Percentiles rank a stretch among this genome's conserved stretches.
Conservation (phyloP, 345 rosid genomes). For the Cardamine occulta region DNA sequence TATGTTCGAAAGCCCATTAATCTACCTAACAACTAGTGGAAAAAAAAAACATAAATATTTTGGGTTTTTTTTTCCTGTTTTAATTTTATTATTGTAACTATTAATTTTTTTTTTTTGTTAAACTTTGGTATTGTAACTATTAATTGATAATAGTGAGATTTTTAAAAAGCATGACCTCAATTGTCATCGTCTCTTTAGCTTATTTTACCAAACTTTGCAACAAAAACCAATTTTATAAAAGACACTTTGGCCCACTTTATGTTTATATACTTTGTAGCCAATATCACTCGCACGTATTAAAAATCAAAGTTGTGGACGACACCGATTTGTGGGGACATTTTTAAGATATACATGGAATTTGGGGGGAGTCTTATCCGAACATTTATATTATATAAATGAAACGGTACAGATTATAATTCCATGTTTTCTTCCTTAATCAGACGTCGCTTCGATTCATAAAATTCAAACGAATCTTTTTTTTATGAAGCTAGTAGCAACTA, state of each 20-base stretch:
- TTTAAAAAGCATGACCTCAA: slow-evolving; percentile 19
- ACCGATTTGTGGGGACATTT: slow-evolving; percentile 29
- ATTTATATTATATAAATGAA: neutral
- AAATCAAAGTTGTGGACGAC: slow-evolving; percentile 32
- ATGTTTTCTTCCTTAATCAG: slow-evolving; percentile 6
- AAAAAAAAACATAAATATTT: neutral
- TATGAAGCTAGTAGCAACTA: slow-evolving; percentile 5
- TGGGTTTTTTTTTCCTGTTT: neutral
- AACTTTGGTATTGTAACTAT: too few relatives aligned
- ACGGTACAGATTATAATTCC: neutral
- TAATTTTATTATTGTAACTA: neutral
- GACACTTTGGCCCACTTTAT: slow-evolving; percentile 28
- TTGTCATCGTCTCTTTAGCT: slow-evolving; percentile 35
- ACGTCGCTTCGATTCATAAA: slow-evolving; percentile 10
- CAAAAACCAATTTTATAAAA: slow-evolving; percentile 9
- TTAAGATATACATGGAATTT: slow-evolving; percentile 28
- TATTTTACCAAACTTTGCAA: slow-evolving; percentile 28
- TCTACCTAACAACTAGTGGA: neutral
- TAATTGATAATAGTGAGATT: too few relatives aligned
- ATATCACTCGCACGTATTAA: slow-evolving; percentile 22
- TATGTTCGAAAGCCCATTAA: neutral
- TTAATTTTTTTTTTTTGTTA: too few relatives aligned
- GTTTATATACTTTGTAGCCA: slow-evolving; percentile 24
- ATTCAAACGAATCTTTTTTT: neutral
- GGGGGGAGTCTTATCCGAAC: slow-evolving; percentile 21